Evolutionary conservation across 2,329 filamentous ascomycete species (phyloP).

Genomic region (Fusarium sp.): DNA sequence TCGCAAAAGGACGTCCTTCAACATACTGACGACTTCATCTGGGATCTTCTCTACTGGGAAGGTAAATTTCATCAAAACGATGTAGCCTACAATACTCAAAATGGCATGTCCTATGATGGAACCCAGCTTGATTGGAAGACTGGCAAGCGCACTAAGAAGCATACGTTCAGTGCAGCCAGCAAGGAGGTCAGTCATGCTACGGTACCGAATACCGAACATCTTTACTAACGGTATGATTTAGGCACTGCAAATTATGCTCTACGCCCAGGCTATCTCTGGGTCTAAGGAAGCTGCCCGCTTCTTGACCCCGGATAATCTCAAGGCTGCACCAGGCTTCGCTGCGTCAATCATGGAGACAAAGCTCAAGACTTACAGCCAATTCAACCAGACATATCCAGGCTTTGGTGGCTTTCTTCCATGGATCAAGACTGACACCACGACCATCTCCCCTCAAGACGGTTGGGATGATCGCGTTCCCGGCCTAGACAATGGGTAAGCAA

Average conservation of each 20-base stretch:
- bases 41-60: slow-evolving; percentile 55
- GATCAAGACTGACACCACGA: slow-evolving; percentile 46
- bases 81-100: slow-evolving; percentile 52
- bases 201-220: accelerated
- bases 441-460: slow-evolving; percentile 48
- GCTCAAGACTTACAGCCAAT: slow-evolving; percentile 51
- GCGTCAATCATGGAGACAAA: slow-evolving; percentile 51
- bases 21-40: slow-evolving; percentile 46
- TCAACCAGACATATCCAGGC: slow-evolving; percentile 54
- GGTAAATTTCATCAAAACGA: slow-evolving; percentile 55
- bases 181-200: slow-evolving; percentile 42
- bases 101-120: slow-evolving; percentile 55
- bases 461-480: slow-evolving; percentile 53
- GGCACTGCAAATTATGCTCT: slow-evolving; percentile 56
- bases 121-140: slow-evolving; percentile 51
- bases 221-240: slow-evolving; percentile 5
- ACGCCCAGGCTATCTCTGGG: slow-evolving; percentile 52
- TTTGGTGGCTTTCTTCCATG: slow-evolving; percentile 54
- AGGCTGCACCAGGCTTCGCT: slow-evolving; percentile 46
- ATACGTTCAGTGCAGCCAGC: slow-evolving; percentile 53
- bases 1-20: slow-evolving; percentile 43
- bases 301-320: slow-evolving; percentile 47
- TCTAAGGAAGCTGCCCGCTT: slow-evolving; percentile 51
- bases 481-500: slow-evolving; percentile 53
- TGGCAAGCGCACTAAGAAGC: slow-evolving; percentile 48